phyloP scores from a whole-genome alignment of 345 rosid genomes.

The Dimocarpus longan region DNA sequence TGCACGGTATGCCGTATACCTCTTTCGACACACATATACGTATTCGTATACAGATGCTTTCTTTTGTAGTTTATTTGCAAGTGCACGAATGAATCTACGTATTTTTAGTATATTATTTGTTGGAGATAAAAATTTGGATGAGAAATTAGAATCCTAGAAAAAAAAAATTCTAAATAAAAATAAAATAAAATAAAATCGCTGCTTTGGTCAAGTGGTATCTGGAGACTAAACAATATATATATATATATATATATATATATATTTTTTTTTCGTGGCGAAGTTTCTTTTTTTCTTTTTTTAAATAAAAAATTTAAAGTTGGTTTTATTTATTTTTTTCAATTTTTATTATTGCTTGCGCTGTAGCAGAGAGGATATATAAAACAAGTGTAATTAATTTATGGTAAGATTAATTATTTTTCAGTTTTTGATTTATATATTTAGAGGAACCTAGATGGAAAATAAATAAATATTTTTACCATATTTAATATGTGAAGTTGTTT shows the following conservation, averaged over 20 bases:
- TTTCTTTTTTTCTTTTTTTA: too few relatives aligned
- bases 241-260: too few relatives aligned
- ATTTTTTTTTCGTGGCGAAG: too few relatives aligned
- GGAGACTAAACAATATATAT: too few relatives aligned
- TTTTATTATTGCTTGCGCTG: background rate
- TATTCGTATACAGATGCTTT: background rate
- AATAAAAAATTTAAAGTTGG: background rate
- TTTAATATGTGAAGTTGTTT: background rate
- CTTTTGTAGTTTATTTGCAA: background rate
- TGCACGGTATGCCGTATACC: slow-evolving; percentile 63
- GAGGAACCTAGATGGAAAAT: background rate
- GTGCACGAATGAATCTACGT: too few relatives aligned
- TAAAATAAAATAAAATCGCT: background rate
- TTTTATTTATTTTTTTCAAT: background rate
- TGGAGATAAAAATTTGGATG: background rate
- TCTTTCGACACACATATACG: background rate
- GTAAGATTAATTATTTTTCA: background rate
- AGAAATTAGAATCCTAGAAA: too few relatives aligned
- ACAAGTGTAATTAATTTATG: background rate
- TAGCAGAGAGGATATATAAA: background rate
- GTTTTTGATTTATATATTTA: background rate
- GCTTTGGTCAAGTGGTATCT: background rate
- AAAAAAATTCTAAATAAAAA: too few relatives aligned
- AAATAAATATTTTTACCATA: too few relatives aligned
- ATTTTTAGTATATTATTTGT: too few relatives aligned